phyloP scores from a whole-genome alignment of 306 rosid genomes.

The Casuarina glauca region DNA sequence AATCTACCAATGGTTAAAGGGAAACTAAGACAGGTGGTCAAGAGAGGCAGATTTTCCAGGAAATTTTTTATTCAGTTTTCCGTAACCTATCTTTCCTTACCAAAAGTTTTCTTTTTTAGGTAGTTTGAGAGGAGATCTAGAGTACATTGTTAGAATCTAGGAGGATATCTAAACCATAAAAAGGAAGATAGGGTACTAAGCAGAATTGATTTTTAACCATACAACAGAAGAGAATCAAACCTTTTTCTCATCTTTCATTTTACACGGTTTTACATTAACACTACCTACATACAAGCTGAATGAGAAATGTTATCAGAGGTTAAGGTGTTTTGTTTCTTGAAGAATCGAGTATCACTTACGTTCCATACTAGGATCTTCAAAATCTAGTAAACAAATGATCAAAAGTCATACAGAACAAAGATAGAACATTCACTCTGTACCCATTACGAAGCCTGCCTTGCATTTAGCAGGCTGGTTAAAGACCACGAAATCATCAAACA shows the following conservation, averaged over 20 bases:
- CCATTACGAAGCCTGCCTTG: not conserved
- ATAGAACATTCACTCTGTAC: not conserved
- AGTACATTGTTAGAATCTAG: not conserved
- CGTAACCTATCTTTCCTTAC: not conserved
- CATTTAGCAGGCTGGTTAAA: not conserved
- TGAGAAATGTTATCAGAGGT: not conserved
- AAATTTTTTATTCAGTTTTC: not conserved
- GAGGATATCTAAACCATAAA: not conserved
- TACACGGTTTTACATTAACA: too few species aligned
- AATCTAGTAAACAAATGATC: not conserved
- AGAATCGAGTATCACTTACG: not conserved
- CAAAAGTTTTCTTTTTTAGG: not conserved
- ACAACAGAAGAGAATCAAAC: not conserved
- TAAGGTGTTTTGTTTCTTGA: not conserved
- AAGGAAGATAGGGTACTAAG: not conserved
- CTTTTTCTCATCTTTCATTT: not conserved
- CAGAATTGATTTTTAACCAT: not conserved
- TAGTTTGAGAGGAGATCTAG: not conserved
- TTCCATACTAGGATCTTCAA: not conserved
- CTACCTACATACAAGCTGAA: not conserved
- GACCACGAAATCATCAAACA: not conserved
- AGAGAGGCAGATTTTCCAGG: not conserved
- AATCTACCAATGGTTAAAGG: not conserved
- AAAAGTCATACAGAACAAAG: not conserved
- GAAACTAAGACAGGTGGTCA: not conserved